Evolutionary conservation across 2,329 filamentous ascomycete genomes (phyloP).

Genomic region (Sarocladiaceae sp.): DNA sequence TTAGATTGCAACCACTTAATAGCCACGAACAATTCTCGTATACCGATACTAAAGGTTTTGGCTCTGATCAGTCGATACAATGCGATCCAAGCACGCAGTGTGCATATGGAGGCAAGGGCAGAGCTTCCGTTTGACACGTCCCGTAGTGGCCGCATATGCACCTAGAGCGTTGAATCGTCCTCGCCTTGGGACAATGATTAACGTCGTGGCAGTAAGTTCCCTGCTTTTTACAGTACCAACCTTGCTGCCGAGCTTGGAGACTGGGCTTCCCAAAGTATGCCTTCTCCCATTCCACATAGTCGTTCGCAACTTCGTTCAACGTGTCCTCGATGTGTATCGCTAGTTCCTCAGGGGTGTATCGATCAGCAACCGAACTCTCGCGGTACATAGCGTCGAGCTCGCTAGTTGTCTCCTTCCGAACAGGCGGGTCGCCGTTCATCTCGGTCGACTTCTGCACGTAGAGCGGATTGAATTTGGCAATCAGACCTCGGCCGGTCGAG

Average conservation of each 20-base stretch:
- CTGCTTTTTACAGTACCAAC: no score
- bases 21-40: no score
- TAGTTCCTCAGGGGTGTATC: not conserved
- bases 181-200: no score
- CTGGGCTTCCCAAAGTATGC: not conserved
- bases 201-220: no score
- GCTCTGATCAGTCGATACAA: no score
- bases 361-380: not conserved
- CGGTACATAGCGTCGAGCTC: not conserved
- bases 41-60: no score
- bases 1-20: no score
- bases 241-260: not conserved
- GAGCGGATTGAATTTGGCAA: not conserved
- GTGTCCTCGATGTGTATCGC: not conserved
- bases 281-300: not conserved
- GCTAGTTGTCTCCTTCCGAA: not conserved
- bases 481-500: not conserved
- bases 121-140: no score
- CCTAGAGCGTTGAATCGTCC: no score
- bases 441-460: not conserved
- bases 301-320: not conserved
- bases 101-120: no score
- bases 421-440: not conserved
- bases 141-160: no score
- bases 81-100: no score